Evolutionary conservation across 768 basidiomycete genomes (phyloP), one percentile per base, ranked within the genome.

Genomic region (Boletus edulis): DNA sequence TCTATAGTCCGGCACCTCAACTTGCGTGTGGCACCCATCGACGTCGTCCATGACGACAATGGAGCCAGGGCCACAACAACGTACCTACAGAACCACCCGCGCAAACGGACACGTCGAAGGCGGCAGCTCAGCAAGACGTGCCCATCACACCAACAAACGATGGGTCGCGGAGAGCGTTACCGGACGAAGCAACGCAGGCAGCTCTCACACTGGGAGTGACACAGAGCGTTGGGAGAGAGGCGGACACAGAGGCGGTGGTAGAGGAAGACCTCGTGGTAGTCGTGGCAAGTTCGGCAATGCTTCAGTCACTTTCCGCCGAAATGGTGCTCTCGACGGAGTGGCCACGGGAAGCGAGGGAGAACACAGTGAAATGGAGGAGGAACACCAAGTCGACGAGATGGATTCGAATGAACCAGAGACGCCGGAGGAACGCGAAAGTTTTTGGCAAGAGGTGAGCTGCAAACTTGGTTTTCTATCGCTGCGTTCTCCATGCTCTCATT

Each of bases 381-480:
- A 62, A 18, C 67, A 13, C 17, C 70, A 70, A 15, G 62, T 59
- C 12, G 61, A 67, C n/a, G 65, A 62, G 7, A 49, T 60, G 9
- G 76, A 84, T 34, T 78, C 80, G 49, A 81, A 80, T 0, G 78
- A 78, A 15, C 68, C 83, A 17, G 83, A 85, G 41, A 80, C 80
- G 0, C 67, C 70, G 10, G 87, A 89, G 61, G 87, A 86, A 63
- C 76, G 81, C 44, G 87, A 90, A 60, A 76, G 68, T 57, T 87
- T 85, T 63, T 91, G 81, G 63, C 82, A 87, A 70, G 84, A 88
- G 78, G 89, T 89, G 56, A 56, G 82, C 73, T 17, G 55, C 31
- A 61, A 56, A 61, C 29, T 54, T 17, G 18, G 17, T 51, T 41
- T 32, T 52, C 29, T 40, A n/a, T 55, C 6, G 46, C 50, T 56